Evolutionary conservation across 257 asterid species (phyloP).

Genomic region (Primulina huaijiensis): DNA sequence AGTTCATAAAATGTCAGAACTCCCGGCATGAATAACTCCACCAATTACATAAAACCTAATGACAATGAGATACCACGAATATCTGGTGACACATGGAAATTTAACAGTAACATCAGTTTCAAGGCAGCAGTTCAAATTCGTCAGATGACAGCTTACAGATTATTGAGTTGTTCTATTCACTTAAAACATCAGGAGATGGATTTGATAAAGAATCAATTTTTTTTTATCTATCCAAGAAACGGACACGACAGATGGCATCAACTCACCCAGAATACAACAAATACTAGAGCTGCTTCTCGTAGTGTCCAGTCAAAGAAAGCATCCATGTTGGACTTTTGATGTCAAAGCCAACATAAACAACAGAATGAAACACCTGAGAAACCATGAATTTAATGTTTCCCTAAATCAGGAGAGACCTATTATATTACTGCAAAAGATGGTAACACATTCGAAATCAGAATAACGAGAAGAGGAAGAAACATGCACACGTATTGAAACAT

Average conservation of each 20-base stretch:
- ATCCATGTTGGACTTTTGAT: not conserved
- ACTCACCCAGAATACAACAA: not conserved
- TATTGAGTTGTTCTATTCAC: not conserved
- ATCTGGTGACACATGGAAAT: too few species aligned
- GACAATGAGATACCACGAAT: too few species aligned
- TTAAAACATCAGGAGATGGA: not conserved
- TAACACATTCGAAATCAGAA: not conserved
- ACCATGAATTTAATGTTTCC: not conserved
- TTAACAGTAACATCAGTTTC: too few species aligned
- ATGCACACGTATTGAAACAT: constrained; percentile 18
- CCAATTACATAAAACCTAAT: too few species aligned
- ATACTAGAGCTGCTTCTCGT: not conserved
- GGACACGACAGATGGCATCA: not conserved
- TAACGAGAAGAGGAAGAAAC: not conserved
- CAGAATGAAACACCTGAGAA: not conserved
- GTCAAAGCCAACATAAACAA: not conserved
- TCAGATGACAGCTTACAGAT: too few species aligned
- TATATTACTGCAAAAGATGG: not conserved
- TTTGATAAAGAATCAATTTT: not conserved
- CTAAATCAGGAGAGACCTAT: not conserved
- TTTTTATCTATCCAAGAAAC: not conserved
- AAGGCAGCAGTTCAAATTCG: too few species aligned
- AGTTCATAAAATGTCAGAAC: too few species aligned
- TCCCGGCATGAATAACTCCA: too few species aligned
- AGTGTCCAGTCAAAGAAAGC: not conserved